Evolutionary conservation across 169 alveolate genomes (phyloP).

Genomic region (Cryptosporidium canis): DNA sequence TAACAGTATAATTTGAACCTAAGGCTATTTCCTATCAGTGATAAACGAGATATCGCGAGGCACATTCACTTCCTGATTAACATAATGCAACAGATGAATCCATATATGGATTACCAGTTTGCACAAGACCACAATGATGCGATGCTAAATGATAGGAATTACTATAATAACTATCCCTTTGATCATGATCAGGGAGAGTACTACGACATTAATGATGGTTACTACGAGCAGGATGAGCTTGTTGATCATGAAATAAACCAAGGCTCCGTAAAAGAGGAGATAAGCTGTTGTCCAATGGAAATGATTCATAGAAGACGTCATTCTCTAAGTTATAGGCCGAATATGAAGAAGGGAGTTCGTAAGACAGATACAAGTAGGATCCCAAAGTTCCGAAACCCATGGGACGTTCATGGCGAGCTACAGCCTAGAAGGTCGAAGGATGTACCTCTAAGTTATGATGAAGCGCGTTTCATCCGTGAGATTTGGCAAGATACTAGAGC

Average conservation of each 20-base stretch:
- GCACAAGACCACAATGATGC: not conserved
- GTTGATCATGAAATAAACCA: not conserved
- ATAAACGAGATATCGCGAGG: not conserved
- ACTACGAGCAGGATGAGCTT: not conserved
- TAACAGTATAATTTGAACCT: not conserved
- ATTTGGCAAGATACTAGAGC: constrained; percentile 73
- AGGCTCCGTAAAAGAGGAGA: not conserved
- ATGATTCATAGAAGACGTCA: constrained; percentile 42
- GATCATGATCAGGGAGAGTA: not conserved
- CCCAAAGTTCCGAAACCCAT: constrained; percentile 58
- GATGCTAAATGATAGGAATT: not conserved
- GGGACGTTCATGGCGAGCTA: constrained; percentile 4
- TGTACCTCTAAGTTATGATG: constrained; percentile 46
- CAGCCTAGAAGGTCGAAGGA: constrained; percentile 14
- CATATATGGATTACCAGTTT: constrained; percentile 9
- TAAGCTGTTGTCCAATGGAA: constrained; percentile 60
- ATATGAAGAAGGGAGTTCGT: not conserved
- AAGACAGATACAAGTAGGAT: constrained; percentile 33
- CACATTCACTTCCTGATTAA: not conserved
- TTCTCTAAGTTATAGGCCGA: constrained; percentile 13
- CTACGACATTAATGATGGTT: not conserved
- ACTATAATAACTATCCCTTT: not conserved
- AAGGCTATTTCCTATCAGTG: not conserved
- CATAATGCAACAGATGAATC: constrained; percentile 2
- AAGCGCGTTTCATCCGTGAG: constrained; percentile 63